Evolutionary conservation across 1,139 yeast genomes (phyloP), one percentile per base, ranked within the genome.

Genomic region (Candida anutae): DNA sequence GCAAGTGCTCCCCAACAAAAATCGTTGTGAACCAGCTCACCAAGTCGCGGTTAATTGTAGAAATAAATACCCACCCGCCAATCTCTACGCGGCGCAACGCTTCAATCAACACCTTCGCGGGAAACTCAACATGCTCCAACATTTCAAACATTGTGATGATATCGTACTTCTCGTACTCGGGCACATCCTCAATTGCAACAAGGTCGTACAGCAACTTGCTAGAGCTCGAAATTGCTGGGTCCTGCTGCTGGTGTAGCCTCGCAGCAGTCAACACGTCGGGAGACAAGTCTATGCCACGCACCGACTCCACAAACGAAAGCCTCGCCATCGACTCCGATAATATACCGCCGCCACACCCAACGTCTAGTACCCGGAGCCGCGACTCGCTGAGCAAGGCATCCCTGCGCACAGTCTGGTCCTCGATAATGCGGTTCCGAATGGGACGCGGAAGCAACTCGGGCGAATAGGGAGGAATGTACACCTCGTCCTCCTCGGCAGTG

Each of bases 271-370:
- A 48, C 6, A 88, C 95, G 25, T 85, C 94, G 0, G 69, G 62
- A 0, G 96, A 82, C 43, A 90, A 66, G 53, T 90, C 98, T 27
- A 90, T 74, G 2, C 95, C 99, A 29, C 63, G 64, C 4, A 90
- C 96, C 4, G 56, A 49, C 6, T 63, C 55, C 5, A 85, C 74
- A 37, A 67, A 72, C 6, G 73, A 70, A 41, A 83, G 58, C 39
- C 99, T 62, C 0, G 95, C 95, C 50, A 90, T 55, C 1, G 94
- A 77, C 49, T 90, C 99, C 4, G 88, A 62, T 23, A 90, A 61
- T 16, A 90, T 78, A 0, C 99, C 99, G 5, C 98, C 99, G 14
- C 99, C 99, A 49, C 98, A 93, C 0, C 99, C 99, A 30, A 90
- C 78, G 48, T 90, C 99, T 35, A 90, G 58, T 1, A 77, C 88